These are phyloP conservation scores for Aurantiochytrium sp. DNA, from an alignment of 108 stramenopile genomes.

Conservation along the genomic window DNA sequence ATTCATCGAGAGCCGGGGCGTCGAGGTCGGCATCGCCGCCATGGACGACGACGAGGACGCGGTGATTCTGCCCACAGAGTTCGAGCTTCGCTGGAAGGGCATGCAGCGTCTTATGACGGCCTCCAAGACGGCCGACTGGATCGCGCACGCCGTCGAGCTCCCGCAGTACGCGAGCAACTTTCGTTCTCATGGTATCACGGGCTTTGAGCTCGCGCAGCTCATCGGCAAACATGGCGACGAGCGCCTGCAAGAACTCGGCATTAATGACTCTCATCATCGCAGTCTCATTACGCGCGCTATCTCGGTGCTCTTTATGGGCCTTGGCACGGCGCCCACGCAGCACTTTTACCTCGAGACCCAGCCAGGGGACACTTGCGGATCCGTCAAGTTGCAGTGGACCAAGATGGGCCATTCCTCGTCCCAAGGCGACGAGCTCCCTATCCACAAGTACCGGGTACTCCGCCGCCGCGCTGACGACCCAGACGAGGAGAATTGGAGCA, in stretches of 20 bases:
- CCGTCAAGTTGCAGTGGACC: background rate
- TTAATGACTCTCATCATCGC: background rate
- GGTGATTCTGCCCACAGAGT: background rate
- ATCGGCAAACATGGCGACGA: background rate
- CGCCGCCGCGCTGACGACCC: background rate
- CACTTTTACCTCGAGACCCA: background rate
- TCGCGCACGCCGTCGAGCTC: background rate
- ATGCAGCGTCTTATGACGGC: slow-evolving; percentile 24
- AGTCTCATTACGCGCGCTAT: background rate
- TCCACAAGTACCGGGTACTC: background rate
- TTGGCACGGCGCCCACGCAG: background rate
- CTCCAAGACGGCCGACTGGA: background rate
- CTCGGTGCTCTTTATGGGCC: slow-evolving; percentile 11
- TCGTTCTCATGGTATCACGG: background rate
- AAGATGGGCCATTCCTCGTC: background rate
- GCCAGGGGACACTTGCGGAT: background rate
- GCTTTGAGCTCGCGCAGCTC: slow-evolving; percentile 1
- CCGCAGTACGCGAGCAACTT: background rate
- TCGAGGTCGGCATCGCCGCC: background rate
- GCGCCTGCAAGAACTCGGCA: background rate
- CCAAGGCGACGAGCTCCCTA: background rate
- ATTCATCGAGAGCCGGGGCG: background rate
- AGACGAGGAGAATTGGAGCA: background rate
- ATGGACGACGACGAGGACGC: background rate
- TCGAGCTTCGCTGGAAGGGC: slow-evolving; percentile 6